These are phyloP conservation scores for Aurantiochytrium sp. DNA, from an alignment of 108 stramenopile genomes.

Conservation along the genomic window DNA sequence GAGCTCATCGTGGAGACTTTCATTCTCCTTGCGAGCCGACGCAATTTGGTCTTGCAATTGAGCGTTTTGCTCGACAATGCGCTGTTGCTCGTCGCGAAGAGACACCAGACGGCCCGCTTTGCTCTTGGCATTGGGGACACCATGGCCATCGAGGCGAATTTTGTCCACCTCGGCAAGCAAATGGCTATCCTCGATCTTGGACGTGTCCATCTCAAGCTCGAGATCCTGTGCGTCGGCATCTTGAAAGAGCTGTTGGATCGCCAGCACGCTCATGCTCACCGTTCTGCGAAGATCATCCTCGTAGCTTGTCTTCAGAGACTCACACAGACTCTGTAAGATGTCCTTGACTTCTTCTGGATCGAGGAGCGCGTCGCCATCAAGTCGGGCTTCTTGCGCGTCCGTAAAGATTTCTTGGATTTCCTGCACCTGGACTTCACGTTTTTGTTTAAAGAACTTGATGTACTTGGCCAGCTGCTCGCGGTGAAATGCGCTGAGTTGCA, in stretches of 20 bases:
- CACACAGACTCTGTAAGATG: neutral
- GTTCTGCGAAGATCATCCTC: slow-evolving; percentile 14
- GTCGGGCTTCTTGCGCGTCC: neutral
- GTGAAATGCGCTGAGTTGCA: neutral
- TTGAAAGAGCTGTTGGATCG: slow-evolving; percentile 5
- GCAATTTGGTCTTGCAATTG: neutral
- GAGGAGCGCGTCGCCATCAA: neutral
- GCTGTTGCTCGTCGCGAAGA: slow-evolving; percentile 9
- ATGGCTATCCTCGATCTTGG: slow-evolving; percentile 10
- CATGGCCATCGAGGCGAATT: neutral
- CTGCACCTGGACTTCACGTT: neutral
- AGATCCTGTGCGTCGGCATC: neutral
- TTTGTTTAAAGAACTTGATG: neutral
- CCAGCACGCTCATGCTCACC: slow-evolving; percentile 9
- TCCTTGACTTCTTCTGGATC: neutral
- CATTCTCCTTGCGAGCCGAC: neutral
- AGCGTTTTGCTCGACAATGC: neutral
- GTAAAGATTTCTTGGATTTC: slow-evolving; percentile 1
- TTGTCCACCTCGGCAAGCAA: neutral
- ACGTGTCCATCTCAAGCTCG: slow-evolving; percentile 13
- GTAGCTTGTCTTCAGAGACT: neutral
- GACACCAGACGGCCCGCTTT: neutral
- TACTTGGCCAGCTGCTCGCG: slow-evolving; percentile 4
- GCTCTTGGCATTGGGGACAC: neutral
- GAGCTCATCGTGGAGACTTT: neutral